Base-by-base conservation (phyloP, 148 eudicot species). In the Dianthus caryophyllus region DNA sequence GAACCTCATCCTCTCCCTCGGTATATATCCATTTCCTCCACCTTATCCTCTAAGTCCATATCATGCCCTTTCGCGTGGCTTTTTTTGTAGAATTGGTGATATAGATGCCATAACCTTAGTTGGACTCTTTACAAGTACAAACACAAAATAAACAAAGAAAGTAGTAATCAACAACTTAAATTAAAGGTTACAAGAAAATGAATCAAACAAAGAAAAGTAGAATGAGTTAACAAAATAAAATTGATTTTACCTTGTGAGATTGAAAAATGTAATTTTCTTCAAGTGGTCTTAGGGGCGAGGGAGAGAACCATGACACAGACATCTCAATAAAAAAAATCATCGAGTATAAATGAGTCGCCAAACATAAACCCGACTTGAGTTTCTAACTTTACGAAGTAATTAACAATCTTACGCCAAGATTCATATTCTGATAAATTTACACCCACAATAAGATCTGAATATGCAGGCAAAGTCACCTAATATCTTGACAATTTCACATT, bases 401-500 rank as follows among this genome's bases (percentile, higher is more conserved):
- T 21, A 22, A 66, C n/a, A 51, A 66, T 51, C 0, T 48, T 65
- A 4, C n/a, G 43, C 14, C 22, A 12, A 2, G 24, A 26, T 65
- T 49, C 54, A 48, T 26, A 65, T 65, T 48, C 57, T 2, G 24
- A 48, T 13, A 65, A 30, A 15, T 65, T 24, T 1, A 65, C 2
- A 1, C n/a, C 68, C 0, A 65, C 15, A 65, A 43, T 15, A 15
- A 48, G 11, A 0, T 39, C 16, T 1, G 54, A 44, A 39, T 64
- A 64, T 3, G 39, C 68, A 11, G 68, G 53, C 9, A 64, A 25
- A 20, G 21, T 20, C 38, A 64, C 39, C 68, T 54, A 64, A 47
- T 31, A 47, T 47, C 55, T 64, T 4, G 16, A 12, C 5, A 46
- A 0, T 0, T 46, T 46, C 50, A 46, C 0, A 2, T 46, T 46